Percentiles rank a stretch among this genome's conserved stretches.
phyloP scores from a whole-genome alignment of 2,329 filamentous ascomycete species.

The Arachnomyces sp. region DNA sequence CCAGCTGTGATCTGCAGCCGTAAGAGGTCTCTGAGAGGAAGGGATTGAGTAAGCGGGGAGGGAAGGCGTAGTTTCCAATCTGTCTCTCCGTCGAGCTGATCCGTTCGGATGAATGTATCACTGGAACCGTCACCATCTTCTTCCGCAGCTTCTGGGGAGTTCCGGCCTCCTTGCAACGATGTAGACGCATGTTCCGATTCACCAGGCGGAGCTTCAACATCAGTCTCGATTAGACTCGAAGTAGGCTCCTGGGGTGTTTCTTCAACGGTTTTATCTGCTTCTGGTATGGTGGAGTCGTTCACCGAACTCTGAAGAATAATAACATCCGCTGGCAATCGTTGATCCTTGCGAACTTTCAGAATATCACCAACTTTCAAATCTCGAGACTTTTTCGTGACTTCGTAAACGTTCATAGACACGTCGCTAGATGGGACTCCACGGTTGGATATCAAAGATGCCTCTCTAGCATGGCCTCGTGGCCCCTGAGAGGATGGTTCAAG shows the following conservation, averaged over 20 bases:
- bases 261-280: conserved; percentile 18
- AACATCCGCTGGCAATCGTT: conserved; percentile 88
- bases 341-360: conserved; percentile 84
- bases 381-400: conserved; percentile 70
- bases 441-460: conserved; percentile 3
- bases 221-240: no score
- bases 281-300: conserved; percentile 41
- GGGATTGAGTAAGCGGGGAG: conserved; percentile 72
- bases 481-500: conserved; percentile 31
- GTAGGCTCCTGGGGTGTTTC: conserved; percentile 12
- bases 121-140: conserved; percentile 43
- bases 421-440: conserved; percentile 10
- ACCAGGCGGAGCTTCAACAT: no score
- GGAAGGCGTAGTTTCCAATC: conserved; percentile 95
- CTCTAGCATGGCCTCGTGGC: conserved; percentile 9
- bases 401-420: conserved; percentile 34
- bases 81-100: conserved; percentile 94
- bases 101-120: conserved; percentile 94
- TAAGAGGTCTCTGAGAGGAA: conserved; percentile 62
- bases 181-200: no score
- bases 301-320: conserved; percentile 78
- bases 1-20: conserved; percentile 66
- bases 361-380: conserved; percentile 93
- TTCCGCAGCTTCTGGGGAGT: conserved; percentile 18
- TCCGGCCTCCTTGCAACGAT: no score